Conservation (phyloP, 2,329 filamentous ascomycete genomes). For the Tolypocladium tropicale region DNA sequence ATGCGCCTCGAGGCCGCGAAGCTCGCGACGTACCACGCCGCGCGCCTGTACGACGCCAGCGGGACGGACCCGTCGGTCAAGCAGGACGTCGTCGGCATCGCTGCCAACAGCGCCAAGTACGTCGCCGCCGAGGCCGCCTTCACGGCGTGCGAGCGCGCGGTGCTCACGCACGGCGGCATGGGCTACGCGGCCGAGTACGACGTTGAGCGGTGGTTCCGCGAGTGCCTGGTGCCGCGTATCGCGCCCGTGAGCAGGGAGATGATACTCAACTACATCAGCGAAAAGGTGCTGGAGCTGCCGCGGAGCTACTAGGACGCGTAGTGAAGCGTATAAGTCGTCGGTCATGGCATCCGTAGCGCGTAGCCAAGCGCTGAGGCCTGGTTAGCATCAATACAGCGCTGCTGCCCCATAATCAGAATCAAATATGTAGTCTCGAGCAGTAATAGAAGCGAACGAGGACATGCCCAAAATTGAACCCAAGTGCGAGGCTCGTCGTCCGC, state of each 20-base stretch:
- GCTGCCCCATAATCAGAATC: background rate
- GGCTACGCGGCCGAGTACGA: conserved; percentile 56
- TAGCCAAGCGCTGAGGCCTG: too few relatives aligned
- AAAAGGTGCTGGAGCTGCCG: conserved; percentile 57
- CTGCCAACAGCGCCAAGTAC: conserved; percentile 62
- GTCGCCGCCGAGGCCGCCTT: conserved; percentile 56
- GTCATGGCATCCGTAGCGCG: too few relatives aligned
- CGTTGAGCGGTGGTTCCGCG: conserved; percentile 55
- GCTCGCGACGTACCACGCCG: conserved; percentile 55
- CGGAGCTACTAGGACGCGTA: conserved; percentile 45
- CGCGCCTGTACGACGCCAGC: conserved; percentile 48
- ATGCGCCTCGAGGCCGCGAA: conserved; percentile 57
- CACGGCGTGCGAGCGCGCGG: conserved; percentile 49
- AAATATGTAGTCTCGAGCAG: background rate
- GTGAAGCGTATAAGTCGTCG: too few relatives aligned
- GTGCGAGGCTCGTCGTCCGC: background rate
- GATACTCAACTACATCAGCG: conserved; percentile 64
- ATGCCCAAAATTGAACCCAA: background rate
- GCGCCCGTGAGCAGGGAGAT: conserved; percentile 60
- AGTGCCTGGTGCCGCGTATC: conserved; percentile 53
- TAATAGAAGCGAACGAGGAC: background rate
- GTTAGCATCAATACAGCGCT: background rate
- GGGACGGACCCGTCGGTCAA: conserved; percentile 39
- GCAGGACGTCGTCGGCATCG: conserved; percentile 49
- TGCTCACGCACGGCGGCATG: conserved; percentile 53